Evolutionary conservation across 2,329 filamentous ascomycete species (phyloP).

Genomic region (Aspergillus fructus): DNA sequence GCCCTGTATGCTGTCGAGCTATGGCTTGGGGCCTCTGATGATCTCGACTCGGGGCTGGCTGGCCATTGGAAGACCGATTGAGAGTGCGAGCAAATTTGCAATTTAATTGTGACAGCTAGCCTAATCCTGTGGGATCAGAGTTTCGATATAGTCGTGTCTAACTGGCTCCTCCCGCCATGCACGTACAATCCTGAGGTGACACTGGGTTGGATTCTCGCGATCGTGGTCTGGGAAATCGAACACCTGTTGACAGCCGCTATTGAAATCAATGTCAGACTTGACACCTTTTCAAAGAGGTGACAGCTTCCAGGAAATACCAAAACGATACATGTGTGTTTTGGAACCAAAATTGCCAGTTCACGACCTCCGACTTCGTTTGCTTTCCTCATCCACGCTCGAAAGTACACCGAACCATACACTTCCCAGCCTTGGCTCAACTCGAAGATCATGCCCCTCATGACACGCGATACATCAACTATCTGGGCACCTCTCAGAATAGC

Average conservation of each 20-base stretch:
- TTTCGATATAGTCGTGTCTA: not conserved
- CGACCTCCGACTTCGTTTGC: not conserved
- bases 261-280: not conserved
- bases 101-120: not conserved
- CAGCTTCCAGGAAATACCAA: not conserved
- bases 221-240: not conserved
- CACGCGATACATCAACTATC: not conserved
- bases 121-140: not conserved
- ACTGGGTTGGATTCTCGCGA: not conserved
- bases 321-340: not conserved
- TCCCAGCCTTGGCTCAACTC: not conserved
- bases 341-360: constrained; percentile 4
- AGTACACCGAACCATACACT: not conserved
- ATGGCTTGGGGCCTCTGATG: constrained; percentile 70
- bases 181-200: not conserved
- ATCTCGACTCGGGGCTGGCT: constrained; percentile 69
- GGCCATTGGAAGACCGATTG: constrained; percentile 94
- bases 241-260: not conserved
- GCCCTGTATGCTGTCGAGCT: constrained; percentile 85
- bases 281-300: not conserved
- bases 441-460: not conserved
- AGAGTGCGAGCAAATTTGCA: constrained; percentile 28
- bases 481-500: not conserved
- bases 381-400: not conserved
- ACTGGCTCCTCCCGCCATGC: not conserved